phyloP scores from a whole-genome alignment of 1,284 basidiomycete species.

The Xerocomus nothofagi region DNA sequence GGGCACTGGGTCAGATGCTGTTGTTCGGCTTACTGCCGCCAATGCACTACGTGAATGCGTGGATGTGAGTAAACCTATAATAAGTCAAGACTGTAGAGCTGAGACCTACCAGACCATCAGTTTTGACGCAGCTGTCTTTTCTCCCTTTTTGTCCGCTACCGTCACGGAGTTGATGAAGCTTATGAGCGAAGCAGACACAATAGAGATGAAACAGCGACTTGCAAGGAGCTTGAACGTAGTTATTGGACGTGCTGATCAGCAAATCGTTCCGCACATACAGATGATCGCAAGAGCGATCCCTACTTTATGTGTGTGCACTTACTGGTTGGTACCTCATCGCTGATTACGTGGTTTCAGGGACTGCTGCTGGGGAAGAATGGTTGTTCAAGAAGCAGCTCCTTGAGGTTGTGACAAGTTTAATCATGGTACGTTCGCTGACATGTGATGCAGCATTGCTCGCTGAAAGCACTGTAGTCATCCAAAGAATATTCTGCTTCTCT shows the following conservation, averaged over 20 bases:
- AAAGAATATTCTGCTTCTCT: conserved; percentile 61
- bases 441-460: not conserved
- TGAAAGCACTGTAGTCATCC: conserved; percentile 47
- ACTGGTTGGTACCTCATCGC: not conserved
- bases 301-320: conserved; percentile 61
- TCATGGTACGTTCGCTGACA: conserved; percentile 50
- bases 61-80: conserved; percentile 56
- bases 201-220: conserved; percentile 78
- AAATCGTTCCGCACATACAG: conserved; percentile 72
- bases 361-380: conserved; percentile 68
- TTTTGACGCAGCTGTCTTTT: conserved; percentile 60
- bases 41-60: conserved; percentile 76
- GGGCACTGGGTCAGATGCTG: conserved; percentile 70
- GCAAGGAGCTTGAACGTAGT: conserved; percentile 70
- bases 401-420: conserved; percentile 69
- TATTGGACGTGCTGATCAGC: conserved; percentile 64
- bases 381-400: conserved; percentile 78
- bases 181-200: conserved; percentile 73
- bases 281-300: conserved; percentile 73
- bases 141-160: conserved; percentile 56
- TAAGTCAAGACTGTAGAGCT: conserved; percentile 1
- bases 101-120: conserved; percentile 48
- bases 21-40: conserved; percentile 81
- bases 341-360: conserved; percentile 43
- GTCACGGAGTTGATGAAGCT: conserved; percentile 66